These are phyloP conservation scores for Calonectria henricotiae DNA, from an alignment of 2,329 filamentous ascomycete genomes.

Conservation along the genomic window DNA sequence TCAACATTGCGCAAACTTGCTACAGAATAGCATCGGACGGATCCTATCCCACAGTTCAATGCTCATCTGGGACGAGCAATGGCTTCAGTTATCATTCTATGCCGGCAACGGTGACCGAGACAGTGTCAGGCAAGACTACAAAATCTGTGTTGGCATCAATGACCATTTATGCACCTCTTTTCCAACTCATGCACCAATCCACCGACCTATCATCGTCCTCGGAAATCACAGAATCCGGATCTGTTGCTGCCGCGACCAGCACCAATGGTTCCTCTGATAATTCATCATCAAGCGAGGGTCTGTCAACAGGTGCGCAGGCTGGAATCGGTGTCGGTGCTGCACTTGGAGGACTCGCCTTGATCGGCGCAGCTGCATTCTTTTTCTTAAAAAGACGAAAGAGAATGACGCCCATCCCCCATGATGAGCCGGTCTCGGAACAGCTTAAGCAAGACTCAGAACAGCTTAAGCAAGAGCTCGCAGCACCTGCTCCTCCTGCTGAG, in stretches of 20 bases:
- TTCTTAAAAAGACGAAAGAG: conserved; percentile 20
- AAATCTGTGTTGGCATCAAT: conserved; percentile 33
- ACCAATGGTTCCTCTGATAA: neutral
- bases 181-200: conserved; percentile 53
- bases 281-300: conserved; percentile 12
- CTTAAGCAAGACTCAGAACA: neutral
- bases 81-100: conserved; percentile 40
- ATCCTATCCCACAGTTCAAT: conserved; percentile 45
- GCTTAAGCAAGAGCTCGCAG: neutral
- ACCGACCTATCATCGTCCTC: conserved; percentile 45
- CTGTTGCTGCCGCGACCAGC: neutral
- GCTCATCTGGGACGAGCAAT: conserved; percentile 43
- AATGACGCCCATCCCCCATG: neutral
- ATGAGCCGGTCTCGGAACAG: neutral
- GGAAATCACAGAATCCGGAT: conserved; percentile 27
- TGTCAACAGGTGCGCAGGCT: conserved; percentile 43
- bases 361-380: conserved; percentile 26
- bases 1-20: conserved; percentile 36
- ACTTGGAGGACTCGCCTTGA: conserved; percentile 30
- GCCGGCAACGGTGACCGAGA: conserved; percentile 33
- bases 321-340: conserved; percentile 41
- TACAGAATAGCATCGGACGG: conserved; percentile 37
- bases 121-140: conserved; percentile 22
- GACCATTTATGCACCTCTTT: conserved; percentile 51
- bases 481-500: neutral